Evolutionary conservation across 2,329 filamentous ascomycete genomes (phyloP), one percentile per base, ranked within the genome.

Genomic region (Fusarium odoratissimum): DNA sequence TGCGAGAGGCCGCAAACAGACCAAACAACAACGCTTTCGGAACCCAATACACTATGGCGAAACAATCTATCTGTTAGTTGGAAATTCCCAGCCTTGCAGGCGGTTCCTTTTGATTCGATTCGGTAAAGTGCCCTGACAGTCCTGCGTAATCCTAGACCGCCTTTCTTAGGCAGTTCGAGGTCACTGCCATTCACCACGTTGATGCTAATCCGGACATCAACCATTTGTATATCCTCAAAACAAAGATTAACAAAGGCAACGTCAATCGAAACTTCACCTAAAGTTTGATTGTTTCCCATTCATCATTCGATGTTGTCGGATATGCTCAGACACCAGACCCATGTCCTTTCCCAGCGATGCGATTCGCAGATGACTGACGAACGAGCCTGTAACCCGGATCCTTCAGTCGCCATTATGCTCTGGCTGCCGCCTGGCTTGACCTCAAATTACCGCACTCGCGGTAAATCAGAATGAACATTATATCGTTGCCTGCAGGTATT

Each of bases 101-200:
- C 25, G 17, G n/a, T 37, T 28, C 41, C 46, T 44, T 38, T 58
- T 25, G 48, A 28, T 46, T 44, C 28, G 45, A 67, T 41, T 41
- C 38, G 51, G 28, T 41, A 40, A 38, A 31, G 30, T 40, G 37
- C 41, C 45, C 62, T 52, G 44, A 28, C 28, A 23, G 21, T 40
- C 23, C n/a, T 35, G 45, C 28, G 46, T 23, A 35, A 51, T 35
- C 48, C 48, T 51, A 61, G 63, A 67, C 64, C 64, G 64, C 64
- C 25, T 67, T 67, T 67, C 62, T 16, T 19, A 35, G 44, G 28
- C 49, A 65, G 17, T 38, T 30, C 25, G 42, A 38, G 17, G 35
- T 12, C 25, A 21, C n/a, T 44, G 13, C 7, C 35, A 51, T 60
- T 31, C 30, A 35, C 42, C 13, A 38, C n/a, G 25, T 17, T 40